Evolutionary conservation across 75 land plant species (phyloP), one percentile per base, ranked within the genome.

Genomic region (Azolla pinnata): DNA sequence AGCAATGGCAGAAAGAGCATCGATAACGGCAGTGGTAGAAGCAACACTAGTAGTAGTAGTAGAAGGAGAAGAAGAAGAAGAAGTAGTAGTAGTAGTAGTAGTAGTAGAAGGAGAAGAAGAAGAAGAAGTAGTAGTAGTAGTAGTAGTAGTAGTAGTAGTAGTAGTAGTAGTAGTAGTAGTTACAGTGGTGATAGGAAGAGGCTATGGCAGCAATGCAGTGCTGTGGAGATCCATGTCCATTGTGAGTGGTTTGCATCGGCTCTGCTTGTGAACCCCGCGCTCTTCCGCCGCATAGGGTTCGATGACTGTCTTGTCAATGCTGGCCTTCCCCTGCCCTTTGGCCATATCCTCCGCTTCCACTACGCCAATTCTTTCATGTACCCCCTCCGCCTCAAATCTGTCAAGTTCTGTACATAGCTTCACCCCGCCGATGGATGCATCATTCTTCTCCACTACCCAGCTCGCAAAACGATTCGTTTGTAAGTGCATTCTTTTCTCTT

Each of bases 191-290:
- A 14, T 38, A 38, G 42, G 7, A 38, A 14, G 14, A 38, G 42
- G n/a, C n/a, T n/a, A n/a, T n/a, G n/a, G n/a, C n/a, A n/a, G n/a
- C n/a, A n/a, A n/a, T n/a, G n/a, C n/a, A n/a, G n/a, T n/a, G n/a
- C n/a, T n/a, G n/a, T n/a, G 30, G 31, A 62, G 14, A 72, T 86
- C 33, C 90, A 86, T 48, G 54, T 86, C 29, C 64, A 44, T 44
- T 86, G 90, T 59, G 90, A 87, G 9, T 83, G 83, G 87, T 67
- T 60, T 60, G 75, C 71, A 1, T 67, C 71, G 33, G 63, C 71
- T 55, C 38, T 26, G n/a, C 64, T 67, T 21, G 75, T 60, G 31
- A 72, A 67, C 31, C 63, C 69, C 29, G 60, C 51, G 44, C 28
- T 60, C 21, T 72, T 72, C 38, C 59, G 58, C 64, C 58, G 75